Conservation (phyloP, 345 rosid species). For the Eucalyptus cloeziana region DNA sequence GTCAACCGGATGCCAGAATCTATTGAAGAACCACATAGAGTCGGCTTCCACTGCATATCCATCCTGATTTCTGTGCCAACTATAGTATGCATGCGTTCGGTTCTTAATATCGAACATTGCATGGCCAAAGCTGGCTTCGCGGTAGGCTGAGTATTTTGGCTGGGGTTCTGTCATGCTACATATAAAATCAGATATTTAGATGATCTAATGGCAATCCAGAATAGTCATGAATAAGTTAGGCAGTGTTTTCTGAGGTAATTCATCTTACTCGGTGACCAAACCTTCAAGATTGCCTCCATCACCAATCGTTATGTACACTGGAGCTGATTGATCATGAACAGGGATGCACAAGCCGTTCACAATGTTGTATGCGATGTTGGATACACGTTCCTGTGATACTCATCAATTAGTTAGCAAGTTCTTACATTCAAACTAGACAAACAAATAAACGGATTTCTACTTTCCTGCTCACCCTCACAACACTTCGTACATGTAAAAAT, state of each 20-base stretch:
- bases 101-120: slow-evolving; percentile 74
- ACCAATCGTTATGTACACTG: slow-evolving; percentile 69
- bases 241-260: background rate
- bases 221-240: background rate
- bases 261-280: slow-evolving; percentile 49
- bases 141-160: slow-evolving; percentile 75
- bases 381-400: slow-evolving; percentile 59
- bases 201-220: background rate
- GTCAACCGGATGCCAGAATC: slow-evolving; percentile 52
- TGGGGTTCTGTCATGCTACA: slow-evolving; percentile 86
- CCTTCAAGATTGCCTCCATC: slow-evolving; percentile 90
- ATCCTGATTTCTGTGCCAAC: slow-evolving; percentile 88
- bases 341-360: slow-evolving; percentile 50
- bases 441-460: background rate
- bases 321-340: slow-evolving; percentile 57
- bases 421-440: background rate
- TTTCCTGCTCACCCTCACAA: background rate
- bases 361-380: slow-evolving; percentile 62
- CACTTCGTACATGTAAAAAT: background rate
- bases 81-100: slow-evolving; percentile 61
- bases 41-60: slow-evolving; percentile 74
- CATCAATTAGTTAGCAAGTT: background rate
- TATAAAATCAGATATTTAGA: background rate
- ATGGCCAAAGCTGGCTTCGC: slow-evolving; percentile 93
- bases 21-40: slow-evolving; percentile 65